These are phyloP conservation scores for Beauveria sp. DNA, from an alignment of 2,329 filamentous ascomycete genomes.

Conservation along the genomic window DNA sequence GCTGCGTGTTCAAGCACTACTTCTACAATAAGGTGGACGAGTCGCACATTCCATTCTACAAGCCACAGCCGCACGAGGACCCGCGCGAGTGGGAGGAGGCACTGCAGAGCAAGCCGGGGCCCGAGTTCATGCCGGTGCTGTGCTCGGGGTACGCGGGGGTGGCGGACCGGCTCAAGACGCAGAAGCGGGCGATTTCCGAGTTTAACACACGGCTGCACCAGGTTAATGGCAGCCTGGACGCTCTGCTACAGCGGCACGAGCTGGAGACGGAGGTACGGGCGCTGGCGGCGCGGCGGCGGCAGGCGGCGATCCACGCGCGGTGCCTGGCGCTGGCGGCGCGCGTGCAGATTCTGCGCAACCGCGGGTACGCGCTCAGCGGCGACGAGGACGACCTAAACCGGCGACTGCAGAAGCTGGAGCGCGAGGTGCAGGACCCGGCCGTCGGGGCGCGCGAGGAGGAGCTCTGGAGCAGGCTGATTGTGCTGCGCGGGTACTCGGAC, in stretches of 20 bases:
- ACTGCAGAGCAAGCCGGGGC: constrained; percentile 67
- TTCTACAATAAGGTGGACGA: constrained; percentile 82
- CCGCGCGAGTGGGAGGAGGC: constrained; percentile 79
- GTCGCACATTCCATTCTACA: constrained; percentile 67
- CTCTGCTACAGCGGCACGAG: constrained; percentile 69
- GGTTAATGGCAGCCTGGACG: constrained; percentile 66
- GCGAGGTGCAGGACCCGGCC: constrained; percentile 64
- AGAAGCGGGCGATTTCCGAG: constrained; percentile 60
- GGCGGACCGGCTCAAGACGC: constrained; percentile 63
- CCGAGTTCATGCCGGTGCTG: constrained; percentile 69
- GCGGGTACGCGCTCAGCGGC: constrained; percentile 71
- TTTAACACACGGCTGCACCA: constrained; percentile 69
- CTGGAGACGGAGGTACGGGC: constrained; percentile 67
- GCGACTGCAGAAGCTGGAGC: constrained; percentile 62
- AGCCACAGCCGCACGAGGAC: constrained; percentile 62
- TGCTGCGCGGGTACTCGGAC: constrained; percentile 64
- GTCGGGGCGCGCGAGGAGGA: constrained; percentile 72
- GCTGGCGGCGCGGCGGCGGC: constrained; percentile 63
- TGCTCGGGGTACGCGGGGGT: constrained; percentile 67
- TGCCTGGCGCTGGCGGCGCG: constrained; percentile 69
- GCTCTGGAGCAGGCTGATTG: constrained; percentile 75
- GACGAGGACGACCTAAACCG: constrained; percentile 72
- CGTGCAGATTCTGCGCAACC: constrained; percentile 72
- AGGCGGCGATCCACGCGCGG: constrained; percentile 64
- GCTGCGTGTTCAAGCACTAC: constrained; percentile 73